Conservation (phyloP, 2,329 filamentous ascomycete genomes). For the Dendrostoma leiphaemia region DNA sequence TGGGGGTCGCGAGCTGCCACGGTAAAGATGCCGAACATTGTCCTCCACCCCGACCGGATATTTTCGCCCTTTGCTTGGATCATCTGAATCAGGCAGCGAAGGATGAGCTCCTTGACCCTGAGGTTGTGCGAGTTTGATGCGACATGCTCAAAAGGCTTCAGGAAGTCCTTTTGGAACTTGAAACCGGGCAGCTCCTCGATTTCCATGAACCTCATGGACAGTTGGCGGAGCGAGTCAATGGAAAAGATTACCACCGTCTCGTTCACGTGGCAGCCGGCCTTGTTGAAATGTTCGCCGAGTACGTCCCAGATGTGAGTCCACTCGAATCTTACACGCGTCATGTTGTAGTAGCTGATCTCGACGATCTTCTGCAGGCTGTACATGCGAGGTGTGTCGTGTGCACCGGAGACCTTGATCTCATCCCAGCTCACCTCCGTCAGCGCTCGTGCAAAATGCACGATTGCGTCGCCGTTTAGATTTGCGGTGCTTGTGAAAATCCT, state of each 20-base stretch:
- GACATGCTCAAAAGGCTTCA: constrained; percentile 97
- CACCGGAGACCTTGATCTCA: constrained; percentile 95
- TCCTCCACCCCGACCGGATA: constrained; percentile 96
- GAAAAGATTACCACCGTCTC: constrained; percentile 97
- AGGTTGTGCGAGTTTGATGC: constrained; percentile 90
- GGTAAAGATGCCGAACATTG: constrained; percentile 99
- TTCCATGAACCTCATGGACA: constrained; percentile 99
- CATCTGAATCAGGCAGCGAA: constrained; percentile 97
- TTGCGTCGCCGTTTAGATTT: constrained; percentile 87
- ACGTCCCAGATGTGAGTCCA: constrained; percentile 98
- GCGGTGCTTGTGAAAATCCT: constrained; percentile 96
- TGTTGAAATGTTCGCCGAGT: constrained; percentile 97
- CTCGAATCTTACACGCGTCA: constrained; percentile 96
- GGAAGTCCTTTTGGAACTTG: constrained; percentile 99
- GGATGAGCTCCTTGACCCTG: constrained; percentile 94
- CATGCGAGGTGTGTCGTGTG: constrained; percentile 91
- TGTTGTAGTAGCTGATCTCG: constrained; percentile 99
- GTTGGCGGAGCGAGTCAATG: constrained; percentile 87
- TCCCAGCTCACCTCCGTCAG: constrained; percentile 98
- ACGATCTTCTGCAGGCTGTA: constrained; percentile 98
- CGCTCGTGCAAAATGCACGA: constrained; percentile 90
- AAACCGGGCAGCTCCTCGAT: constrained; percentile 97
- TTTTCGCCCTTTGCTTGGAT: constrained; percentile 96
- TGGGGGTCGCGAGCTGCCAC: constrained; percentile 91
- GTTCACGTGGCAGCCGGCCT: constrained; percentile 94